Percentiles rank a stretch among this genome's conserved stretches.
Conservation (phyloP, 371 early-diverging fungal species). For the Chytridium lagenaria region DNA sequence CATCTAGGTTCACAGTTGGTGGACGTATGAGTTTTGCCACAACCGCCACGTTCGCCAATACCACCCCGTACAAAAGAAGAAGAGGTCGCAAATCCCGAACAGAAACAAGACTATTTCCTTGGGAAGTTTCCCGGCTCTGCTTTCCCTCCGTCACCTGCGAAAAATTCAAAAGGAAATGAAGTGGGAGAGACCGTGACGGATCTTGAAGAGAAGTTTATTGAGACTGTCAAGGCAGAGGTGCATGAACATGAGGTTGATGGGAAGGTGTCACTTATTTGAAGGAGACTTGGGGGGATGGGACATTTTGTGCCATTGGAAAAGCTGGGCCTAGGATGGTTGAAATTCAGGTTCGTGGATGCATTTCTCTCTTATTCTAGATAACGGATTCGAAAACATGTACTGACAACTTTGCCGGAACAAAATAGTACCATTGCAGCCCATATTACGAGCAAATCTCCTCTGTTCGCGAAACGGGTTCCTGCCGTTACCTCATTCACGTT, state of each 20-base stretch:
- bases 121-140: slow-evolving; percentile 23
- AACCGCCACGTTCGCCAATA: slow-evolving; percentile 72
- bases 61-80: slow-evolving; percentile 50
- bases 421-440: slow-evolving; percentile 23
- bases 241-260: slow-evolving; percentile 23
- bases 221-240: not conserved
- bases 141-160: not conserved
- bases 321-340: slow-evolving; percentile 13
- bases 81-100: slow-evolving; percentile 17
- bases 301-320: slow-evolving; percentile 13
- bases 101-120: slow-evolving; percentile 38
- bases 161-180: not conserved
- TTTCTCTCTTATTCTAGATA: not conserved
- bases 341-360: slow-evolving; percentile 11
- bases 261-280: slow-evolving; percentile 12
- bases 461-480: slow-evolving; percentile 21
- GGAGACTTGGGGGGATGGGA: slow-evolving; percentile 26
- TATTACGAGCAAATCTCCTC: slow-evolving; percentile 10
- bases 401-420: not conserved
- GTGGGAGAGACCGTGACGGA: not conserved
- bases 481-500: slow-evolving; percentile 22
- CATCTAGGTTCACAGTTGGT: slow-evolving; percentile 65
- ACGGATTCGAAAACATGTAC: too few relatives aligned
- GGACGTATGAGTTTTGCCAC: slow-evolving; percentile 86
- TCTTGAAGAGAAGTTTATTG: not conserved